Conservation (phyloP, 345 rosid species). For the Bruguiera sexangula region DNA sequence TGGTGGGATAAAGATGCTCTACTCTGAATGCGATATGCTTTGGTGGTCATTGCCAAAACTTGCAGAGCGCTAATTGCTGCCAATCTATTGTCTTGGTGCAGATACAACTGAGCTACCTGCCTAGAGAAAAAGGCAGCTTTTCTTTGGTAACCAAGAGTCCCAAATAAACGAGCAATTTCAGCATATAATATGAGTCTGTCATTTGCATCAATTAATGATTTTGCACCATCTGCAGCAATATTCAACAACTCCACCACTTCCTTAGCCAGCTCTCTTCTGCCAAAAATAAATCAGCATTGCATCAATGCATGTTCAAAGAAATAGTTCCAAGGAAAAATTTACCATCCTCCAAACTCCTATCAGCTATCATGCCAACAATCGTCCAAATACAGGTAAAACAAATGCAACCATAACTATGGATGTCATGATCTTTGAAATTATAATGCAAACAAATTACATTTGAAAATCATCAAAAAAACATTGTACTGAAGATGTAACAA, state of each 20-base stretch:
- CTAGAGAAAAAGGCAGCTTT: constrained; percentile 98
- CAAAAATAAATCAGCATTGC: constrained; percentile 20
- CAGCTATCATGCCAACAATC: too few species aligned
- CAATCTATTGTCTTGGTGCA: constrained; percentile 86
- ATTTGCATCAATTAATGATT: constrained; percentile 87
- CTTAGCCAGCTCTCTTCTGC: constrained; percentile 80
- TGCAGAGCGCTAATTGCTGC: constrained; percentile 98
- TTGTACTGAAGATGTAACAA: too few species aligned
- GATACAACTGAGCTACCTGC: constrained; percentile 93
- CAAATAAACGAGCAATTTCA: constrained; percentile 92
- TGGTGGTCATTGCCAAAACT: constrained; percentile 88
- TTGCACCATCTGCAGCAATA: constrained; percentile 95
- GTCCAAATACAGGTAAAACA: too few species aligned
- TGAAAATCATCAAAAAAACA: too few species aligned
- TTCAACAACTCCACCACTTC: constrained; percentile 90
- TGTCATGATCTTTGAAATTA: not conserved
- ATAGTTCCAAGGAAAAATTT: not conserved
- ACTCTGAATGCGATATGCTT: constrained; percentile 89
- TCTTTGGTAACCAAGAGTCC: constrained; percentile 83
- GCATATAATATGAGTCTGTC: constrained; percentile 84
- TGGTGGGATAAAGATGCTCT: constrained; percentile 64
- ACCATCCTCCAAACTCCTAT: not conserved
- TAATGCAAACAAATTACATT: too few species aligned
- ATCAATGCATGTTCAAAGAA: not conserved
- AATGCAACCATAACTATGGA: not conserved